Conservation (phyloP, 2,329 filamentous ascomycete genomes). For the Alternaria sp. region DNA sequence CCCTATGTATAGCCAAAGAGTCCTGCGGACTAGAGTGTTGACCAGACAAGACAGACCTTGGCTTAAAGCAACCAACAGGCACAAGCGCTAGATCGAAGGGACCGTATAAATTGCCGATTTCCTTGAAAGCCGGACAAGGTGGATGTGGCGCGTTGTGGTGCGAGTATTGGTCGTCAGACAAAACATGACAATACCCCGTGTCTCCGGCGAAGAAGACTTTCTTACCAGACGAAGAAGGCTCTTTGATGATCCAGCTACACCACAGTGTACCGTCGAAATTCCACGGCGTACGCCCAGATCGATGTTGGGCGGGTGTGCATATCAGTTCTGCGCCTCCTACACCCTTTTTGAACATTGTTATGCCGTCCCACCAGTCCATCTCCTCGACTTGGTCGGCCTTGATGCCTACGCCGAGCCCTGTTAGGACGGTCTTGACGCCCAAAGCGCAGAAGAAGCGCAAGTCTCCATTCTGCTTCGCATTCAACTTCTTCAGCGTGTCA, state of each 20-base stretch:
- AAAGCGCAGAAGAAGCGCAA: conserved; percentile 57
- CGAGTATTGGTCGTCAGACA: conserved; percentile 39
- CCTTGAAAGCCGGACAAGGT: conserved; percentile 59
- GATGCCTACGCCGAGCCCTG: conserved; percentile 51
- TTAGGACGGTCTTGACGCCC: conserved; percentile 50
- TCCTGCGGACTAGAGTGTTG: conserved; percentile 61
- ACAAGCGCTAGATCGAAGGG: conserved; percentile 61
- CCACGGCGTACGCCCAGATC: conserved; percentile 54
- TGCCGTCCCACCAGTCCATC: conserved; percentile 62
- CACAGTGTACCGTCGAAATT: conserved; percentile 56
- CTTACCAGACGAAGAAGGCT: conserved; percentile 35
- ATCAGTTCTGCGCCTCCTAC: conserved; percentile 54
- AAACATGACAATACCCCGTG: conserved; percentile 57
- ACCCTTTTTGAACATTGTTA: conserved; percentile 44
- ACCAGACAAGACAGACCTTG: conserved; percentile 55
- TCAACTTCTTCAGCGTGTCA: conserved; percentile 55
- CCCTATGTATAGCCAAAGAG: conserved; percentile 58
- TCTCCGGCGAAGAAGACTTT: conserved; percentile 60
- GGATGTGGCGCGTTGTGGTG: conserved; percentile 48
- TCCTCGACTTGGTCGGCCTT: conserved; percentile 54
- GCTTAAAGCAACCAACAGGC: conserved; percentile 60
- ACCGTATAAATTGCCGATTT: conserved; percentile 58
- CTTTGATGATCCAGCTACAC: conserved; percentile 59
- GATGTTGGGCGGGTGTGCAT: conserved; percentile 60
- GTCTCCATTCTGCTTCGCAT: conserved; percentile 47